Base-by-base conservation (phyloP, 2,329 filamentous ascomycete genomes). In the Fusarium nematophilum region DNA sequence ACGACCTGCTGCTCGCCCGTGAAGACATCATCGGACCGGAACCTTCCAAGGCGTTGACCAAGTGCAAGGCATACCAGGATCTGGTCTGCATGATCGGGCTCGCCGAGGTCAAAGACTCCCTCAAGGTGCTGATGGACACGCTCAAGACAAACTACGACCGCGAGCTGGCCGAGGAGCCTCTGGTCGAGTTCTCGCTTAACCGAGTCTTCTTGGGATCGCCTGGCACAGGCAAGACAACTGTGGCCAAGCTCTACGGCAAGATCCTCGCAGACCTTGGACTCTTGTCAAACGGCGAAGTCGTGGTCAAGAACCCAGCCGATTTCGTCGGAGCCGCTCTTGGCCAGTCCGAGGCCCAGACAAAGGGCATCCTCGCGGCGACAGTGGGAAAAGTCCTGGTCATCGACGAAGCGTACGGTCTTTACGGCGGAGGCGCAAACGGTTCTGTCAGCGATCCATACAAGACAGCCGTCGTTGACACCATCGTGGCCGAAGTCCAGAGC, bases 381-480 rank as follows among this genome's bases (percentile, higher is more conserved):
- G 61, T 82, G 0, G 91, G 91, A 0, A 94, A 93, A 61, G 89
- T 93, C 0, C 80, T 94, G 0, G 84, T 94, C 11, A 92, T 94
- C 3, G 91, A 94, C 58, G 91, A 95, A 68, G 90, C 90, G 0
- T 93, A 94, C 60, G 86, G 86, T 27, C 78, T 94, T 0, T 83
- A 80, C 38, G 72, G 75, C 2, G 79, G 78, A 34, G 73, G 75
- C 2, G 77, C 76, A 0, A 70, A 71, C 3, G 71, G 55, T 1
- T 57, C 56, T 0, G 4, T 47, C 0, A 59, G 53, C 0, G 76
- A 77, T 10, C 68, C 73, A 0, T 92, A 75, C 74, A 89, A 86
- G 67, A 82, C 78, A 0, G 88, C 86, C 1, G 88, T 92, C 0
- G 80, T 93, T 2, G 90, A 93, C 60, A 92, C 89, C 0, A 86